Conservation (phyloP, 2,329 filamentous ascomycete species). For the Alternaria sp. region DNA sequence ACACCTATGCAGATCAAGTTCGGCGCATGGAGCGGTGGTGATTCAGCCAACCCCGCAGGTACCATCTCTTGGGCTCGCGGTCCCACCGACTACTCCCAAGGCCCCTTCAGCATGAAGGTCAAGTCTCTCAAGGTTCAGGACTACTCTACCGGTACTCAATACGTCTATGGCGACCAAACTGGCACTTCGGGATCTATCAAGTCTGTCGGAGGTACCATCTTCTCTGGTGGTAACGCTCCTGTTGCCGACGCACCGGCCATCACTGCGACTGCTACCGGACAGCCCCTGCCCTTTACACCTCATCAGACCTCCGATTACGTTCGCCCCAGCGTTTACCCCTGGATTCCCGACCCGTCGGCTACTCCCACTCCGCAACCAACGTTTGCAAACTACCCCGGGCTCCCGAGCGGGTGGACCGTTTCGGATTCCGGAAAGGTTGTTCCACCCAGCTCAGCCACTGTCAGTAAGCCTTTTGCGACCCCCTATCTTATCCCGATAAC, state of each 20-base stretch:
- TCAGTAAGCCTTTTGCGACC: conserved; percentile 63
- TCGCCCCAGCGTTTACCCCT: conserved; percentile 61
- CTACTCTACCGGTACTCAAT: conserved; percentile 90
- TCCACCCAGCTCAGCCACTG: conserved; percentile 72
- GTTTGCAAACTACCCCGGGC: conserved; percentile 60
- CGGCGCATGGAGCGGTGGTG: conserved; percentile 91
- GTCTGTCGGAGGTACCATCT: conserved; percentile 79
- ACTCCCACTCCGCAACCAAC: conserved; percentile 58
- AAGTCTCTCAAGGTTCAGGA: conserved; percentile 79
- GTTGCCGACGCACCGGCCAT: conserved; percentile 67
- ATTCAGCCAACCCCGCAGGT: conserved; percentile 77
- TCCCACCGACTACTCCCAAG: conserved; percentile 80
- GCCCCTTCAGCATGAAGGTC: conserved; percentile 87
- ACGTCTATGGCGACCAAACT: conserved; percentile 79
- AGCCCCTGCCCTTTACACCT: conserved; percentile 72
- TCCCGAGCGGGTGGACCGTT: conserved; percentile 84
- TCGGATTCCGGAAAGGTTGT: conserved; percentile 80
- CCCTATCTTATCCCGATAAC: conserved; percentile 3
- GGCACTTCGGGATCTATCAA: conserved; percentile 85
- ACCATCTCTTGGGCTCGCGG: conserved; percentile 92
- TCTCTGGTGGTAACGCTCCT: conserved; percentile 64
- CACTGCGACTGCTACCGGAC: conserved; percentile 68
- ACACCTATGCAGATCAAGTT: conserved; percentile 95
- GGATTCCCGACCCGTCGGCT: conserved; percentile 66
- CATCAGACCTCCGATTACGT: conserved; percentile 65